Percentiles rank a stretch among this genome's conserved stretches.
Conservation (phyloP, 1,284 basidiomycete genomes). For the Afroboletus lepidellus region DNA sequence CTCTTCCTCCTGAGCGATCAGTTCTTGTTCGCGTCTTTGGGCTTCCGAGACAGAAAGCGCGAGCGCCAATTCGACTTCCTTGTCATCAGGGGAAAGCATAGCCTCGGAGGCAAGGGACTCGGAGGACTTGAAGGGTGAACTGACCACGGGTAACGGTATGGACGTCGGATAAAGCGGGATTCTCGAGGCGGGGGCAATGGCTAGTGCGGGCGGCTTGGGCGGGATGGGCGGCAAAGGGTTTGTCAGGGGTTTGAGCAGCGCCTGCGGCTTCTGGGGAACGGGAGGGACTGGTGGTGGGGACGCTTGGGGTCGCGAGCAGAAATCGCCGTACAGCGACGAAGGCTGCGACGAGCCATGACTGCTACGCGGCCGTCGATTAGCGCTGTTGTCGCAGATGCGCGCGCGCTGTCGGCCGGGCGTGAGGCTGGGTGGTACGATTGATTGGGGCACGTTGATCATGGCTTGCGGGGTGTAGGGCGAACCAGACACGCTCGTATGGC, state of each 20-base stretch:
- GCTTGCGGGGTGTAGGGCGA: constrained; percentile 2
- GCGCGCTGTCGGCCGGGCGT: constrained; percentile 26
- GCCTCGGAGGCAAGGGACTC: constrained; percentile 8
- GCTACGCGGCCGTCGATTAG: constrained; percentile 14
- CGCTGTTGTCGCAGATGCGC: constrained; percentile 24
- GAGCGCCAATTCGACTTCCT: constrained; percentile 41
- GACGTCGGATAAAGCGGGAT: constrained; percentile 35
- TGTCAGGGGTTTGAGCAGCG: constrained; percentile 19
- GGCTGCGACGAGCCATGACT: constrained; percentile 7
- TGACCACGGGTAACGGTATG: constrained; percentile 25
- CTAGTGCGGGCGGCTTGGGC: constrained; percentile 30
- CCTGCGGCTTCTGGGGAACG: constrained; percentile 35
- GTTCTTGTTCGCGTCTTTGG: constrained; percentile 36
- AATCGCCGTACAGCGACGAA: constrained; percentile 33
- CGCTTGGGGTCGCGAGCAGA: constrained; percentile 17
- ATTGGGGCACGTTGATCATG: background rate
- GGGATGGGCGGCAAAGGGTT: constrained; percentile 31
- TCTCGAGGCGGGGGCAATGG: constrained; percentile 16
- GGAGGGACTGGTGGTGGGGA: constrained; percentile 32
- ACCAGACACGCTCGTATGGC: constrained; percentile 21
- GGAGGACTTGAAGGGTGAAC: constrained; percentile 11
- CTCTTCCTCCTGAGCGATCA: constrained; percentile 52
- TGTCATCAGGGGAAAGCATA: constrained; percentile 24
- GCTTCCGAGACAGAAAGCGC: constrained; percentile 56
- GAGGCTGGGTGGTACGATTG: constrained; percentile 29